Percentiles rank a stretch among this genome's conserved stretches.
Evolutionary conservation across 1,284 basidiomycete species (phyloP).

Genomic region (Phylloboletellus chloephorus): DNA sequence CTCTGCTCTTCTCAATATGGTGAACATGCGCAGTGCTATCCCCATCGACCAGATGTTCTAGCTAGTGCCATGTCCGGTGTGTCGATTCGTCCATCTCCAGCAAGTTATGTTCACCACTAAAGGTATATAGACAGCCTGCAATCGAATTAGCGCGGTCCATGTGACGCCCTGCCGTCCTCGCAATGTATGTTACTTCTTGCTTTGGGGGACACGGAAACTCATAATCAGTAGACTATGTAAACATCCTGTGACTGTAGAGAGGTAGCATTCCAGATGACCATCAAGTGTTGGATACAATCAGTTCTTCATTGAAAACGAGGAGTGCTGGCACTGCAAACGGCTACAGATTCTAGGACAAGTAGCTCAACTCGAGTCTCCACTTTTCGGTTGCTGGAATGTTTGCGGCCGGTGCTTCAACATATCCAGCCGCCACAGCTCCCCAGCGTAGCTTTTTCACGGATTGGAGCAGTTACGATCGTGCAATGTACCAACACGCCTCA

Average conservation of each 20-base stretch:
- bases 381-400: too few relatives aligned
- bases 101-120: slow-evolving; percentile 2
- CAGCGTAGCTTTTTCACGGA: too few relatives aligned
- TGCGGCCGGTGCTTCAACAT: too few relatives aligned
- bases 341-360: background rate
- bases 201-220: background rate
- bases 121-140: background rate
- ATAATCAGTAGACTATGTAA: background rate
- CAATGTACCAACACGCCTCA: too few relatives aligned
- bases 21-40: slow-evolving; percentile 44
- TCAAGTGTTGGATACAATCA: background rate
- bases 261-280: background rate
- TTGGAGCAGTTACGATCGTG: too few relatives aligned
- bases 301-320: background rate
- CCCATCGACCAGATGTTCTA: slow-evolving; percentile 41
- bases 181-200: slow-evolving; percentile 1
- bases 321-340: background rate
- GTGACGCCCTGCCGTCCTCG: background rate
- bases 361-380: too few relatives aligned
- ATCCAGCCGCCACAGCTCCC: too few relatives aligned
- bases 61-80: slow-evolving; percentile 2
- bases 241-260: background rate
- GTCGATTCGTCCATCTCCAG: slow-evolving; percentile 2
- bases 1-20: slow-evolving; percentile 55
- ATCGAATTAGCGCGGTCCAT: background rate